Base-by-base conservation (phyloP, 192 early-diverging fungal genomes). In the Rhizoclosmatium globosum region DNA sequence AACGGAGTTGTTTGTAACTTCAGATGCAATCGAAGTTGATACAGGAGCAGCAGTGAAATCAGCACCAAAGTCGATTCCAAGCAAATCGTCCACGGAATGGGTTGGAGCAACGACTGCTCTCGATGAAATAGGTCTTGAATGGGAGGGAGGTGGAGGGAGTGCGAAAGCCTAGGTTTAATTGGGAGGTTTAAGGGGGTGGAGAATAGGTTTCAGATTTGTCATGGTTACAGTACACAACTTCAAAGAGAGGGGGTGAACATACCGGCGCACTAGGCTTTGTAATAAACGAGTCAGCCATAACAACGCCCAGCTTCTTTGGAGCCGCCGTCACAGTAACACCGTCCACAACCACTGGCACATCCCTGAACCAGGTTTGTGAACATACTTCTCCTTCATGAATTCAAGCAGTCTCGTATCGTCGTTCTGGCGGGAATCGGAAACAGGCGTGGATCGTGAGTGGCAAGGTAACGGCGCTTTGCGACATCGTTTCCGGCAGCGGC, bases 401-500 rank as follows among this genome's bases (percentile, higher is more conserved):
- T 23, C 66, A 15, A 68, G 66, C 19, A 68, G 38, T 15, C 42
- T 39, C 42, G 66, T 43, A 42, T 68, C 66, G 45, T 68, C 66
- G 38, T 4, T 6, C 1, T 23, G 42, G 21, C 66, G 0, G 66
- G 66, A 13, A 68, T 6, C 2, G 66, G 39, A 68, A 41, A 68
- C 66, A 68, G 39, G 19, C 31, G 19, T 45, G 38, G 41, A 13
- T 68, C 42, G 66, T 68, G 45, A 11, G 38, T 45, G 7, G 66
- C 66, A 23, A 68, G 41, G 13, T 19, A 47, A 7, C 15, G 13
- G 38, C 21, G 21, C 41, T 11, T 11, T 13, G 66, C 66, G 15
- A 45, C 66, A 13, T 13, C 66, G 45, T 68, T 68, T 6, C 66
- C 66, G 41, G 31, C 66, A 41, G 86, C 86, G 46, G 86, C 80